Conservation (phyloP, 345 rosid genomes). For the Aurinia saxatilis region DNA sequence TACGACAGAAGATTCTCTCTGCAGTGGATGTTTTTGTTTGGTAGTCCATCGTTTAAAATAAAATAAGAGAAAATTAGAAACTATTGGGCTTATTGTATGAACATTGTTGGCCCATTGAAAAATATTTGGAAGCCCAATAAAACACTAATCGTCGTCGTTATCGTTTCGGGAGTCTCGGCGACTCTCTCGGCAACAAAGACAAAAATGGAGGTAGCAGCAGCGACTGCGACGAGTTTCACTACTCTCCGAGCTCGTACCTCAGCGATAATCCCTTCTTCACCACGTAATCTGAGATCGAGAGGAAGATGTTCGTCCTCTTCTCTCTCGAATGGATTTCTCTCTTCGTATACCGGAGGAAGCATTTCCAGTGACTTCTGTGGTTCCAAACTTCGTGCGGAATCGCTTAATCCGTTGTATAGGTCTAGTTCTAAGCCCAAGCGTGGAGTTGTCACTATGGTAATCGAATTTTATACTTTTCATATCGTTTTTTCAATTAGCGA, state of each 20-base stretch:
- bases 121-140: not conserved
- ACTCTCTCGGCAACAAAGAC: conserved; percentile 10
- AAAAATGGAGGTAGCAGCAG: conserved; percentile 32
- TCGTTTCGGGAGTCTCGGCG: conserved; percentile 12
- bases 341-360: conserved; percentile 44
- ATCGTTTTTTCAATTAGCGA: not conserved
- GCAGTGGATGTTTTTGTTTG: conserved; percentile 17
- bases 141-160: conserved; percentile 20
- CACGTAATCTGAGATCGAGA: conserved; percentile 23
- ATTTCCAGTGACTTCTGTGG: conserved; percentile 47
- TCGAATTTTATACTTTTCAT: not conserved
- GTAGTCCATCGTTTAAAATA: too few species aligned
- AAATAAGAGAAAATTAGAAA: too few species aligned
- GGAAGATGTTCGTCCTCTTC: conserved; percentile 26
- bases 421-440: conserved; percentile 55
- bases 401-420: conserved; percentile 41
- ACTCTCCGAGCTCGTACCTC: conserved; percentile 36
- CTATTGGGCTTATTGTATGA: conserved; percentile 3
- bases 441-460: conserved; percentile 66
- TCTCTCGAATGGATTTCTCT: conserved; percentile 41
- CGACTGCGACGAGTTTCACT: conserved; percentile 33
- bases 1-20: conserved; percentile 19
- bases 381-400: conserved; percentile 36
- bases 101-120: not conserved
- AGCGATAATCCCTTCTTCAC: conserved; percentile 27